phyloP scores from a whole-genome alignment of 1,139 yeast genomes.

The Zhuliangozyma blackwelliae region DNA sequence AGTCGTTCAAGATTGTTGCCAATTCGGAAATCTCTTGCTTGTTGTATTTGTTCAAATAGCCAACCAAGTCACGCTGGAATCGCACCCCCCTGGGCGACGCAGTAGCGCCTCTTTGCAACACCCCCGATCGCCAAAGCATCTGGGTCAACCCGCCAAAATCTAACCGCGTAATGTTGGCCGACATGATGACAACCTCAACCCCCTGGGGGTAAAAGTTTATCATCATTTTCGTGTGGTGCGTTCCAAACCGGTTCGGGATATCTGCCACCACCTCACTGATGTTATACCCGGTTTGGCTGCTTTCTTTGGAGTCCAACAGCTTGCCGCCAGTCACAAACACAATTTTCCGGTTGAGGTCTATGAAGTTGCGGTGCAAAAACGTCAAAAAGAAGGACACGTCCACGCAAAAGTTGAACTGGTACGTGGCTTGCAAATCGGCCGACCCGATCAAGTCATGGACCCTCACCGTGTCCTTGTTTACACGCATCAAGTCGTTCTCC shows the following conservation, averaged over 20 bases:
- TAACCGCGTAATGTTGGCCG: slow-evolving; percentile 51
- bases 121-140: slow-evolving; percentile 61
- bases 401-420: slow-evolving; percentile 48
- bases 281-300: slow-evolving; percentile 17
- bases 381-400: slow-evolving; percentile 37
- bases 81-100: slow-evolving; percentile 6
- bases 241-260: slow-evolving; percentile 34
- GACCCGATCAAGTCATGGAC: slow-evolving; percentile 28
- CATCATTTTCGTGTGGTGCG: slow-evolving; percentile 70
- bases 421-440: slow-evolving; percentile 30
- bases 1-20: slow-evolving; percentile 21
- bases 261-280: slow-evolving; percentile 27
- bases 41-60: slow-evolving; percentile 43
- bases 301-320: slow-evolving; percentile 15
- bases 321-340: slow-evolving; percentile 31
- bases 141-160: slow-evolving; percentile 61
- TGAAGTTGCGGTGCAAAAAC: slow-evolving; percentile 27
- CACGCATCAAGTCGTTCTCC: slow-evolving; percentile 6
- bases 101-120: slow-evolving; percentile 17
- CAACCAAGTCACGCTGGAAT: slow-evolving; percentile 35
- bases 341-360: slow-evolving; percentile 16
- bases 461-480: slow-evolving; percentile 24
- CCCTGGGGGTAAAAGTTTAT: slow-evolving; percentile 47
- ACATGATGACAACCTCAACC: slow-evolving; percentile 52
- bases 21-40: slow-evolving; percentile 23